phyloP scores from a whole-genome alignment of 805 yeast species.

The Monosporozyma aerobia region DNA sequence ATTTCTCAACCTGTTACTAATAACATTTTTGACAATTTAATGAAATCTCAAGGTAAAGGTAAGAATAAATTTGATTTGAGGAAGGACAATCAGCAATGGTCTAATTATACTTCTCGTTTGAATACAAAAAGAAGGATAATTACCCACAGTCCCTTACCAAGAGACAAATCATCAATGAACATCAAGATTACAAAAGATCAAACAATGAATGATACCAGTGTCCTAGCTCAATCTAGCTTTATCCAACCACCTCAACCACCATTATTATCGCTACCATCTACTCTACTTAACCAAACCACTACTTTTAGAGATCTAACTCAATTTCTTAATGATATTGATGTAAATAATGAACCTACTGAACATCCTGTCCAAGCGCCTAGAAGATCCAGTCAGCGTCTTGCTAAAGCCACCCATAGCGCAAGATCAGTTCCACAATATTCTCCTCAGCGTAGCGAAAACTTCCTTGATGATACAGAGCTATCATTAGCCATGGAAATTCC shows the following conservation, averaged over 20 bases:
- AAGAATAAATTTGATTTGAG: not conserved
- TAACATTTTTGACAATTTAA: slow-evolving; percentile 6
- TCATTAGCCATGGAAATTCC: slow-evolving; percentile 26
- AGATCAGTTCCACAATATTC: not conserved
- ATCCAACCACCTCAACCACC: slow-evolving; percentile 14
- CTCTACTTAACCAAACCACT: slow-evolving; percentile 16
- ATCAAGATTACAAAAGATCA: not conserved
- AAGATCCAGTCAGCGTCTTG: slow-evolving; percentile 4
- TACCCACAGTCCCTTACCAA: not conserved
- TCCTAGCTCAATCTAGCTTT: slow-evolving; percentile 25
- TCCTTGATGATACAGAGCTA: slow-evolving; percentile 21
- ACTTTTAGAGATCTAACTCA: slow-evolving; percentile 24
- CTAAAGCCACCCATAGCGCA: not conserved
- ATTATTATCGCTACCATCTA: slow-evolving; percentile 17
- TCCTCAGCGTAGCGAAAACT: not conserved
- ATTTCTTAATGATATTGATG: slow-evolving; percentile 12
- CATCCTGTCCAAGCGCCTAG: not conserved
- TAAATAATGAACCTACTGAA: not conserved
- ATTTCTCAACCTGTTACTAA: slow-evolving; percentile 20
- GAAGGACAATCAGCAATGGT: slow-evolving; percentile 3
- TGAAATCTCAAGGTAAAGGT: not conserved
- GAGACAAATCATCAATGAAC: not conserved
- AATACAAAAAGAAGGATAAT: not conserved
- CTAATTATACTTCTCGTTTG: not conserved
- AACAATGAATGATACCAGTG: slow-evolving; percentile 9